Conservation (phyloP, 177 flowering plant species). For the Vitis hybrid region DNA sequence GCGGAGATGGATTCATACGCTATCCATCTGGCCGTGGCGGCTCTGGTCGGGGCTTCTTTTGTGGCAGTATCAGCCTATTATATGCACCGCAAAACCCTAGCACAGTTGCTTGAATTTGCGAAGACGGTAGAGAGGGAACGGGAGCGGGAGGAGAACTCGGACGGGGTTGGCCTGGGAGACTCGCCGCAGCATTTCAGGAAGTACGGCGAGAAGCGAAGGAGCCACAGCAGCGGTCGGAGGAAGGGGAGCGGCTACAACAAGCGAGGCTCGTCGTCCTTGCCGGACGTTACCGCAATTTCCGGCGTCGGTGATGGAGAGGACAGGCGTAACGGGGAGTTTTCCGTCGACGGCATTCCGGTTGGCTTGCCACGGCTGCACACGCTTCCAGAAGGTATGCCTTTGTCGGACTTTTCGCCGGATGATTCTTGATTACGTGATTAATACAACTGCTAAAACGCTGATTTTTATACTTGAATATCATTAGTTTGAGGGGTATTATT, state of each 20-base stretch:
- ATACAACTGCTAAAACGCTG: no score
- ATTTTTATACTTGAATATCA: no score
- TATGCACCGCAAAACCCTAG: constrained; percentile 84
- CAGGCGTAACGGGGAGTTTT: constrained; percentile 37
- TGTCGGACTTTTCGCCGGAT: constrained; percentile 24
- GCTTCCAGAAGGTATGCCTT: constrained; percentile 66
- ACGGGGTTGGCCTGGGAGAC: constrained; percentile 25
- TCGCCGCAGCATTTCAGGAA: constrained; percentile 34
- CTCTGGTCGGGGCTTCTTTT: constrained; percentile 80
- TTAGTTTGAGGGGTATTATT: no score
- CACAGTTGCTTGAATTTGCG: constrained; percentile 79
- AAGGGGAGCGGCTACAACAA: constrained; percentile 39
- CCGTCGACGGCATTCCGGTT: constrained; percentile 59
- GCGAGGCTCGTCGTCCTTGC: constrained; percentile 66
- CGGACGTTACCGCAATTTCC: constrained; percentile 68
- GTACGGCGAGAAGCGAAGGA: constrained; percentile 33
- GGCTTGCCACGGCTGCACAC: constrained; percentile 81
- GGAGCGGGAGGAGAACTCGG: constrained; percentile 34
- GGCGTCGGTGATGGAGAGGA: constrained; percentile 33
- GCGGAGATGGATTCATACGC: constrained; percentile 60
- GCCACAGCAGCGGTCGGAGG: constrained; percentile 26
- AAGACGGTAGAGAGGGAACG: constrained; percentile 56
- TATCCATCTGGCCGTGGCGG: constrained; percentile 88
- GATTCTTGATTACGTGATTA: background rate
- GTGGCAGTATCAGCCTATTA: constrained; percentile 89